phyloP scores from a whole-genome alignment of 805 yeast species.

The Wickerhamiella musiphila region DNA sequence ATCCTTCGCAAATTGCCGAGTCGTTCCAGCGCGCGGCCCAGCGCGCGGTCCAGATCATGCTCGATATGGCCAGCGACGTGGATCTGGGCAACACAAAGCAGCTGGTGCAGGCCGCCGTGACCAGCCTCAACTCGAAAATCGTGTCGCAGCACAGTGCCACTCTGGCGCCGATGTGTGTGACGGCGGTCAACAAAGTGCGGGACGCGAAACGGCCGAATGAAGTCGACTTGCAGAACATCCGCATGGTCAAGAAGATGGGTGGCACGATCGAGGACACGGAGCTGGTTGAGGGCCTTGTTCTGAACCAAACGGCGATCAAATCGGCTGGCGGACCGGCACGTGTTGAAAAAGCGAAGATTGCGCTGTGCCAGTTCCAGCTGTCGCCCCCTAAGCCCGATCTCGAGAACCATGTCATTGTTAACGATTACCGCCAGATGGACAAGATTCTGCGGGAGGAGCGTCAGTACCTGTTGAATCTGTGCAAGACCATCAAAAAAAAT shows the following conservation, averaged over 20 bases:
- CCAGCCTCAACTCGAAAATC: conserved; percentile 86
- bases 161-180: conserved; percentile 87
- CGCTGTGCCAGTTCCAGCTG: conserved; percentile 78
- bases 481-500: conserved; percentile 91
- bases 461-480: conserved; percentile 81
- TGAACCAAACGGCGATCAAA: conserved; percentile 79
- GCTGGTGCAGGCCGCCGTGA: conserved; percentile 78
- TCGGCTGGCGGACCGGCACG: conserved; percentile 90
- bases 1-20: conserved; percentile 90
- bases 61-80: conserved; percentile 72
- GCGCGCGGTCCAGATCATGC: conserved; percentile 62
- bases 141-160: conserved; percentile 80
- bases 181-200: conserved; percentile 68
- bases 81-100: conserved; percentile 68
- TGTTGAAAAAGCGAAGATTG: conserved; percentile 85
- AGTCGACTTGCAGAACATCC: conserved; percentile 76
- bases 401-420: conserved; percentile 94
- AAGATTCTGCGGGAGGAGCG: conserved; percentile 95
- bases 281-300: conserved; percentile 70
- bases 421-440: conserved; percentile 98
- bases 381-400: conserved; percentile 96
- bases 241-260: conserved; percentile 84
- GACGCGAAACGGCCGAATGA: conserved; percentile 41
- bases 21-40: conserved; percentile 78
- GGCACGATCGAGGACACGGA: conserved; percentile 97